A percentile compares a stretch with the other conserved stretches of the same genome.
These are phyloP conservation scores for Leccinum broughii DNA, from an alignment of 768 basidiomycete species.

Conservation along the genomic window DNA sequence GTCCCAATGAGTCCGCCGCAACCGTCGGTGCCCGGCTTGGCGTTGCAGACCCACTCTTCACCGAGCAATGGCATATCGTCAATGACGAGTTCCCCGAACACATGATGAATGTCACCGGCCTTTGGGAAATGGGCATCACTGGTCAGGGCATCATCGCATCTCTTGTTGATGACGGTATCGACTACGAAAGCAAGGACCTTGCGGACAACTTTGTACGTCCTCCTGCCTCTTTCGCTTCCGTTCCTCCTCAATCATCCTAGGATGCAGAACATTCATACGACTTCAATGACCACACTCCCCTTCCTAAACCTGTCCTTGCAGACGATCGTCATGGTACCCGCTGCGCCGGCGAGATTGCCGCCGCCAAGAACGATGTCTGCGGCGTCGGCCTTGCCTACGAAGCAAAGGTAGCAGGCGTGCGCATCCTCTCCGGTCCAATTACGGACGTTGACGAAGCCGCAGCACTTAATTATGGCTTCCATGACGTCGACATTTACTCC, in stretches of 20 bases:
- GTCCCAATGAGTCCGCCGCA: constrained; percentile 38
- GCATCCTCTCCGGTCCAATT: constrained; percentile 93
- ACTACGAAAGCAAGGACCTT: constrained; percentile 85
- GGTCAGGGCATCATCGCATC: constrained; percentile 86
- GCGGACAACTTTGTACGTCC: constrained; percentile 86
- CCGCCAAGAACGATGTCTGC: constrained; percentile 88
- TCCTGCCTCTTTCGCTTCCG: background rate
- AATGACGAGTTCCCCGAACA: constrained; percentile 82
- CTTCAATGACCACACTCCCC: constrained; percentile 88
- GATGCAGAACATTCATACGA: constrained; percentile 88
- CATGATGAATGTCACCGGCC: constrained; percentile 88
- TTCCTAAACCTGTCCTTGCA: constrained; percentile 83
- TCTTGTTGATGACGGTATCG: constrained; percentile 93
- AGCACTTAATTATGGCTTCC: constrained; percentile 90
- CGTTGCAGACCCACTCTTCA: constrained; percentile 81
- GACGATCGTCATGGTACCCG: constrained; percentile 98
- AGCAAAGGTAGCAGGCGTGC: constrained; percentile 89
- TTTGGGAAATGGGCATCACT: constrained; percentile 91
- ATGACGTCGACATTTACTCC: constrained; percentile 86
- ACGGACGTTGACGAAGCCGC: constrained; percentile 95
- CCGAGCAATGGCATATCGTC: constrained; percentile 91
- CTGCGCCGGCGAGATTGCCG: constrained; percentile 96
- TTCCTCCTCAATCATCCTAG: constrained; percentile 41
- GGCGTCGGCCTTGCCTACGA: constrained; percentile 93
- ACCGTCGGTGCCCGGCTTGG: constrained; percentile 59